phyloP scores from a whole-genome alignment of 139 green algal species.

The Eudorina sp. region DNA sequence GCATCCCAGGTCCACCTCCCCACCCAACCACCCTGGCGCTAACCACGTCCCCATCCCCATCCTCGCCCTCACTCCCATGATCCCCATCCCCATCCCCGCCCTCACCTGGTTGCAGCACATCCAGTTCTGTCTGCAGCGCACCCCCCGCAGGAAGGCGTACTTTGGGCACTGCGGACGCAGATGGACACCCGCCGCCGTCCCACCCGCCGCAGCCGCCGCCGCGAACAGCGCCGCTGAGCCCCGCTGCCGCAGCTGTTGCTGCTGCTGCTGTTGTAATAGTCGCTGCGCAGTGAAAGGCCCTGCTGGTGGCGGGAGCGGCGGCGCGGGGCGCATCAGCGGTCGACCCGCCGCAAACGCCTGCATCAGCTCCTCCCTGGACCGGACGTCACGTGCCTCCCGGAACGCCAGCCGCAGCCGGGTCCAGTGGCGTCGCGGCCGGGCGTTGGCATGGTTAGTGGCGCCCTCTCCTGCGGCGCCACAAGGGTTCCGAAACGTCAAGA shows the following conservation, averaged over 20 bases:
- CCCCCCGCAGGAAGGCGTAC: not conserved
- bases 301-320: no score
- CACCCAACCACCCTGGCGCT: no score
- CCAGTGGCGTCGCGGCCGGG: not conserved
- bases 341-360: not conserved
- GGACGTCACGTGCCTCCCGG: not conserved
- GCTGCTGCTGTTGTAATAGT: no score
- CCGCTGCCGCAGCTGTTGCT: not conserved
- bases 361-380: not conserved
- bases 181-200: not conserved
- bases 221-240: not conserved
- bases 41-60: no score
- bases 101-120: not conserved
- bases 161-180: not conserved
- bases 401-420: not conserved
- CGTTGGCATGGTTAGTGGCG: not conserved
- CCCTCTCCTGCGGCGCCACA: no score
- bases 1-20: no score
- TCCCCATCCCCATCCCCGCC: no score
- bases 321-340: no score
- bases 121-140: not conserved
- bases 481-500: no score
- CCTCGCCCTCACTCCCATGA: no score
- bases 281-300: no score
- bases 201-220: no score